Percentiles rank a stretch among this genome's conserved stretches.
phyloP scores from a whole-genome alignment of 2,329 filamentous ascomycete genomes.

The Ceratocystis harringtonii region DNA sequence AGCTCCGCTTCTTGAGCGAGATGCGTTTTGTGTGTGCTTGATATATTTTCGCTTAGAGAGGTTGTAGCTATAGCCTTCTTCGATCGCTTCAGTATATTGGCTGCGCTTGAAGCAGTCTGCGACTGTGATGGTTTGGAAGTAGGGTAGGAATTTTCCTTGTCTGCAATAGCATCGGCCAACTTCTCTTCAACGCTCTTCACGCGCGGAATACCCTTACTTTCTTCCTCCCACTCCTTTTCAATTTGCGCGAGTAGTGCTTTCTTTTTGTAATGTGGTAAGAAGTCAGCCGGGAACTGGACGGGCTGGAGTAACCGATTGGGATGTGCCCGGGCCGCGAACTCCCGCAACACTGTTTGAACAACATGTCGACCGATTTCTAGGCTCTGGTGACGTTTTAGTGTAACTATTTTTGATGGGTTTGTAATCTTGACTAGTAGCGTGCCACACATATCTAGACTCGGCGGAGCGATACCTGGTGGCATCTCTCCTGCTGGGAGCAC shows the following conservation, averaged over 20 bases:
- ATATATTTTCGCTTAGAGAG: background rate
- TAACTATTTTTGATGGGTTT: slow-evolving; percentile 4
- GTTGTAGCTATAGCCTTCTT: background rate
- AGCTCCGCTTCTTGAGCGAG: background rate
- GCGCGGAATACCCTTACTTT: background rate
- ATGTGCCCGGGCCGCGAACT: background rate
- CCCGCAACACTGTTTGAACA: background rate
- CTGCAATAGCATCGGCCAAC: background rate
- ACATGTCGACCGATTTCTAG: slow-evolving; percentile 13
- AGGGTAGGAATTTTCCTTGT: background rate
- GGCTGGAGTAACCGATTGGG: slow-evolving; percentile 6
- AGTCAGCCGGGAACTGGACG: slow-evolving; percentile 12
- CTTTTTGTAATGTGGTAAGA: slow-evolving; percentile 13
- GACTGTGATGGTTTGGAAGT: background rate
- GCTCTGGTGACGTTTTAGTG: background rate
- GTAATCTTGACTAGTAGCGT: slow-evolving; percentile 13
- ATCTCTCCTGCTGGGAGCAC: slow-evolving; percentile 8
- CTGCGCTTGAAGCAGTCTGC: background rate
- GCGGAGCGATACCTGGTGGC: background rate
- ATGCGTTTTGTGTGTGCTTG: background rate
- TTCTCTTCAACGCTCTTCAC: background rate
- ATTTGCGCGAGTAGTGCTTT: slow-evolving; percentile 10
- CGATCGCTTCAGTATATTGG: background rate
- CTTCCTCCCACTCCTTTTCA: background rate
- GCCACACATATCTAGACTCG: slow-evolving; percentile 11